Conservation (phyloP, 2,329 filamentous ascomycete species). For the Aschersonia sp. region DNA sequence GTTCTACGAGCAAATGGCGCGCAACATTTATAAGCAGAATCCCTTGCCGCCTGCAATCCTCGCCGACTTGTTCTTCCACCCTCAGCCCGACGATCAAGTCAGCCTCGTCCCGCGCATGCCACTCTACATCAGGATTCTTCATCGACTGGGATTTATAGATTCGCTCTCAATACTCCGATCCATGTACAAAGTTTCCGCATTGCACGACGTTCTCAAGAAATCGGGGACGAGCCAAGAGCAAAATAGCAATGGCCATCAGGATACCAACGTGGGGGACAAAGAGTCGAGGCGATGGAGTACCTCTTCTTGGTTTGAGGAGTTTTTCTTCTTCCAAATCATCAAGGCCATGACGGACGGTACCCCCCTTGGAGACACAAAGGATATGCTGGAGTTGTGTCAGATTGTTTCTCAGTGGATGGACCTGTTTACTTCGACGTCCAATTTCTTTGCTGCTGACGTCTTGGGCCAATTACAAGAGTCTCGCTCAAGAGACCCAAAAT, state of each 20-base stretch:
- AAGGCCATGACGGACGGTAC: slow-evolving; percentile 58
- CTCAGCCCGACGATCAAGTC: slow-evolving; percentile 29
- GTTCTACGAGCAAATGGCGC: slow-evolving; percentile 36
- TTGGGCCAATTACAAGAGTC: slow-evolving; percentile 29
- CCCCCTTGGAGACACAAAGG: slow-evolving; percentile 28
- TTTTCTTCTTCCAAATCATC: slow-evolving; percentile 83
- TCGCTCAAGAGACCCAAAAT: slow-evolving; percentile 31
- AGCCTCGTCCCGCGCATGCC: slow-evolving; percentile 44
- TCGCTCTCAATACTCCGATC: slow-evolving; percentile 38
- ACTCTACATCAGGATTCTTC: slow-evolving; percentile 42
- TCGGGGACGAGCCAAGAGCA: slow-evolving; percentile 2
- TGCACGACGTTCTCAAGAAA: slow-evolving; percentile 18
- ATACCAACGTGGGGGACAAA: slow-evolving; percentile 8
- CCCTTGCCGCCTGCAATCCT: slow-evolving; percentile 35
- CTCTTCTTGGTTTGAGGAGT: slow-evolving; percentile 61
- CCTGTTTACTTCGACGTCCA: slow-evolving; percentile 35
- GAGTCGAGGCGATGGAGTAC: slow-evolving; percentile 31
- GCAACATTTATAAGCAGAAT: slow-evolving; percentile 32
- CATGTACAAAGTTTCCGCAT: slow-evolving; percentile 42
- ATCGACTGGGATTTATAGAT: slow-evolving; percentile 35
- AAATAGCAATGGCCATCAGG: not conserved
- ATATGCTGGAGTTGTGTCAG: slow-evolving; percentile 34
- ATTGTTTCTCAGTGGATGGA: slow-evolving; percentile 44
- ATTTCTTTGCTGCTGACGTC: slow-evolving; percentile 31
- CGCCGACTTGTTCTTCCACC: slow-evolving; percentile 44